Base-by-base conservation (phyloP, 257 asterid genomes). In the Cordia subcordata region DNA sequence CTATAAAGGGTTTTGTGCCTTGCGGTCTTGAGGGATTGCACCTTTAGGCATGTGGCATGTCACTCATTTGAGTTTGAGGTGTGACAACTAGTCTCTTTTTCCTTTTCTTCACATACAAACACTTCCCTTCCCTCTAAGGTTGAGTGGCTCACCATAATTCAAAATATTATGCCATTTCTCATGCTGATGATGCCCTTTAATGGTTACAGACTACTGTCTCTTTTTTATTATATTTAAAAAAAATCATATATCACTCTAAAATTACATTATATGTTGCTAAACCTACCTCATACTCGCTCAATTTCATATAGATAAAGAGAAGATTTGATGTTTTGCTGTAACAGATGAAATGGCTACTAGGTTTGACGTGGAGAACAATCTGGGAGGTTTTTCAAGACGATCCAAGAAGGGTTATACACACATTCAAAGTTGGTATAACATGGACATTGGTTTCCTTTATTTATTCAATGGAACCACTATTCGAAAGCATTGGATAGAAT, bases 371-470 rank as follows among this genome's bases (percentile, higher is more conserved):
- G 88, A 73, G 20, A 66, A 71, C 63, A 0, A 51, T 84, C 0
- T 68, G 80, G 76, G 72, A 78, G 57, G 87, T 69, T 8, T 95
- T 94, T 55, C 61, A 55, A 62, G 96, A 92, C 39, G 99, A 92
- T 68, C 82, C 80, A 0, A 70, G 94, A 38, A 79, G 93, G 68
- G 75, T 86, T 4, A 61, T 86, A 47, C 99, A 88, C 68, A 68
- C 99, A 4, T 62, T 92, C 20, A 92, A 92, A 82, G 94, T 88
- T 32, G 99, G 96, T 38, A 44, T 84, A 42, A 75, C 99, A 0
- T 68, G 88, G 67, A 78, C 99, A 21, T 47, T 92, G 35, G 99
- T 86, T 52, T 84, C 96, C 0, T 55, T 86, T 78, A 47, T 92
- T 62, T 92, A 84, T 60, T 70, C 88, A 54, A 35, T 82, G 77